phyloP scores from a whole-genome alignment of 75 land plant genomes.

The Chamaecyparis obtusa region DNA sequence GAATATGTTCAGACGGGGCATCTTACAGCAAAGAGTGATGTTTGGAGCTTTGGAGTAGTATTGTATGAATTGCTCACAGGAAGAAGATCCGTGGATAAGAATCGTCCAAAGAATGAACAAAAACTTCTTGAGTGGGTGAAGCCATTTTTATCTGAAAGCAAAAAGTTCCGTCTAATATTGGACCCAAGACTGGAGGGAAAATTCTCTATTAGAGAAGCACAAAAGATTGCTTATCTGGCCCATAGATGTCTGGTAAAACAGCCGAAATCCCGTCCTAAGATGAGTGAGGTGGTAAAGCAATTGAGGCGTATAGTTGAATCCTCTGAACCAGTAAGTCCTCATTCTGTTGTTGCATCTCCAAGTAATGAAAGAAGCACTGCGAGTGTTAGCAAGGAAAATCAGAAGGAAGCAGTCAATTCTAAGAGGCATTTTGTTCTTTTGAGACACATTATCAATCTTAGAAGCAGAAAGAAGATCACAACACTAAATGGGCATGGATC shows the following conservation, averaged over 20 bases:
- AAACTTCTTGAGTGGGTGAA: slow-evolving; percentile 87
- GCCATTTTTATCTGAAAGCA: slow-evolving; percentile 65
- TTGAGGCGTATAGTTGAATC: slow-evolving; percentile 43
- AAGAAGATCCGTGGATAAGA: slow-evolving; percentile 67
- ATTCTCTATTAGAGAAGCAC: slow-evolving; percentile 50
- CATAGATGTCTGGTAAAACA: slow-evolving; percentile 60
- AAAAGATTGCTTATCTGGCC: slow-evolving; percentile 62
- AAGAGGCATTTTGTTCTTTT: slow-evolving; percentile 3
- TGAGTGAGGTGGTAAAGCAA: slow-evolving; percentile 74
- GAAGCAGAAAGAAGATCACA: background rate
- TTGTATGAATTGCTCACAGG: slow-evolving; percentile 87
- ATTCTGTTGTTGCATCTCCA: background rate
- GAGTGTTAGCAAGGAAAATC: background rate
- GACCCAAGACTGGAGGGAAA: slow-evolving; percentile 63
- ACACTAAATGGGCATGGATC: background rate
- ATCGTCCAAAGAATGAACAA: slow-evolving; percentile 70
- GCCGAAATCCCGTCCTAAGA: slow-evolving; percentile 72
- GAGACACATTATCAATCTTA: background rate
- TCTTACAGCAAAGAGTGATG: slow-evolving; percentile 79
- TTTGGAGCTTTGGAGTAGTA: slow-evolving; percentile 91
- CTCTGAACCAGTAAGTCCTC: background rate
- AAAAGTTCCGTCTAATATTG: slow-evolving; percentile 53
- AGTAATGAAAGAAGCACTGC: background rate
- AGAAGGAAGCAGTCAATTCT: background rate
- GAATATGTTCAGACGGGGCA: slow-evolving; percentile 89